These are phyloP conservation scores for Chytriomyces sp. DNA, from an alignment of 192 early-diverging fungal genomes.

Conservation along the genomic window DNA sequence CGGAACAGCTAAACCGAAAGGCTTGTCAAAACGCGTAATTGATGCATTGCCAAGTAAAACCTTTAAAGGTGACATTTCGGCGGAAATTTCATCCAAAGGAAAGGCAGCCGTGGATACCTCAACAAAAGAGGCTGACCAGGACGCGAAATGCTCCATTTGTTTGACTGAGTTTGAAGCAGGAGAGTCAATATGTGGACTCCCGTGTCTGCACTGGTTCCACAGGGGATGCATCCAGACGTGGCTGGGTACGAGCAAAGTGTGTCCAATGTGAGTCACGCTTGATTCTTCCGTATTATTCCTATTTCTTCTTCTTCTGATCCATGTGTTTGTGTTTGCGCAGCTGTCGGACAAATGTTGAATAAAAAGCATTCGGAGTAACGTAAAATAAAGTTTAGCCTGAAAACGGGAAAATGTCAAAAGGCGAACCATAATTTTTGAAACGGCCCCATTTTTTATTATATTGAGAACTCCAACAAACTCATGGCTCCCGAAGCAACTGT, in stretches of 20 bases:
- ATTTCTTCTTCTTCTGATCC: not conserved
- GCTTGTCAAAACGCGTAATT: not conserved
- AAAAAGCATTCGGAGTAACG: not conserved
- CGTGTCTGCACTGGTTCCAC: conserved; percentile 31
- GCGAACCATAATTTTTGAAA: too few species aligned
- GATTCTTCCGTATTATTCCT: not conserved
- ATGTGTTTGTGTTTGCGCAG: not conserved
- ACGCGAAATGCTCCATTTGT: conserved; percentile 23
- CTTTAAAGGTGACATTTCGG: not conserved
- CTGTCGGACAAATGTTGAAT: not conserved
- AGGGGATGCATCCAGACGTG: conserved; percentile 12
- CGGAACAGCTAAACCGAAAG: conserved; percentile 19
- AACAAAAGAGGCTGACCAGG: not conserved
- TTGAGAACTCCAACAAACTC: not conserved
- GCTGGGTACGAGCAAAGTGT: conserved; percentile 1
- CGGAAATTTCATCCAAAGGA: not conserved
- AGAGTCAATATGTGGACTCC: conserved; percentile 4
- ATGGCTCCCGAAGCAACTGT: conserved; percentile 7
- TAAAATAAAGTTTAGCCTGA: too few species aligned
- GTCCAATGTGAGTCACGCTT: conserved; percentile 18
- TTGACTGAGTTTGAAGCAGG: conserved; percentile 23
- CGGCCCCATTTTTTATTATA: too few species aligned
- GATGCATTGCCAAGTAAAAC: conserved; percentile 16
- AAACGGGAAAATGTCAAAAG: too few species aligned
- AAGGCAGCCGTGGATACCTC: not conserved